Conservation (phyloP, 169 alveolate genomes). For the Plasmodium fragile region DNA sequence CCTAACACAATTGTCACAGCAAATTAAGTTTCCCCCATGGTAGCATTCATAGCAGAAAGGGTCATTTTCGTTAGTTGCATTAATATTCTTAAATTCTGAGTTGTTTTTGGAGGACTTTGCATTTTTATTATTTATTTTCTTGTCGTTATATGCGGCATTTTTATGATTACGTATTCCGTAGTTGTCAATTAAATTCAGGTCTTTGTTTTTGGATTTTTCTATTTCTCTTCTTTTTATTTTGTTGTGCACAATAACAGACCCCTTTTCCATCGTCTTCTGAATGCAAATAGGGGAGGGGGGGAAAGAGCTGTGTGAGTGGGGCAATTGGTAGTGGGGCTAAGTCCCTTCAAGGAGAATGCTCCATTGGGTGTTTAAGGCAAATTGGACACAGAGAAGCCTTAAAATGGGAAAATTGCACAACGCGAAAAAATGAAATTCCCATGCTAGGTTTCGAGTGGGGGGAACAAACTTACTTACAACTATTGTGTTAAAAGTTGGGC, state of each 20-base stretch:
- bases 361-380: neutral
- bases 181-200: neutral
- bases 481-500: neutral
- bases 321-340: neutral
- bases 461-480: constrained; percentile 12
- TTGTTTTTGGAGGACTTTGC: constrained; percentile 12
- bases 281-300: neutral
- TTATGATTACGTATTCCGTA: constrained; percentile 18
- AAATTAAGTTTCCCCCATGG: constrained; percentile 84
- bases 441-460: neutral
- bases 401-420: neutral
- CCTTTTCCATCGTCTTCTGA: constrained; percentile 39
- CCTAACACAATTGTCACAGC: constrained; percentile 83
- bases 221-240: constrained; percentile 54
- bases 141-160: constrained; percentile 30
- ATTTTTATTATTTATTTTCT: constrained; percentile 36
- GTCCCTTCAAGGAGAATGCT: neutral
- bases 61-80: constrained; percentile 24
- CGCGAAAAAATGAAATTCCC: neutral
- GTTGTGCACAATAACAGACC: constrained; percentile 18
- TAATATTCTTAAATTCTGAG: neutral
- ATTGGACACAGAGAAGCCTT: neutral
- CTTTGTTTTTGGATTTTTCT: constrained; percentile 40
- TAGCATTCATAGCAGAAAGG: constrained; percentile 75
- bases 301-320: neutral